Conservation (phyloP, 192 early-diverging fungal genomes). For the Coemansia sp. region DNA sequence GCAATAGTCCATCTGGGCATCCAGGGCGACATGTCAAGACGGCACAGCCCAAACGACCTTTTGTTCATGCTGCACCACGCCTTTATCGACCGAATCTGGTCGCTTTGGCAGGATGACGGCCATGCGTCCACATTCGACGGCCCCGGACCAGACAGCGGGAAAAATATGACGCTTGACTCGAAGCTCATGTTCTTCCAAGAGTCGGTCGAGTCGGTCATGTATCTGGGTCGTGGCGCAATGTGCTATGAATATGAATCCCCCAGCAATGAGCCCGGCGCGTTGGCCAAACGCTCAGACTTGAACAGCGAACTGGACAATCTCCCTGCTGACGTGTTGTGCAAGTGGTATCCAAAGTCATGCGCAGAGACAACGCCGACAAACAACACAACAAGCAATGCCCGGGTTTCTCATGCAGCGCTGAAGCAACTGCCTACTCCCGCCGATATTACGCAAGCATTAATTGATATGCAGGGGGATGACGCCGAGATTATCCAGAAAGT, state of each 20-base stretch:
- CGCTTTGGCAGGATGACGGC: constrained; percentile 48
- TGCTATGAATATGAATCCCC: constrained; percentile 31
- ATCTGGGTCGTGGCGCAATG: constrained; percentile 29
- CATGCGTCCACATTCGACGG: constrained; percentile 21
- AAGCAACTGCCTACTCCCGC: background rate
- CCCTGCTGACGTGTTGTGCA: background rate
- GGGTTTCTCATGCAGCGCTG: background rate
- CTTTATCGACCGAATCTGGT: constrained; percentile 57
- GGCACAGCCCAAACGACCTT: constrained; percentile 53
- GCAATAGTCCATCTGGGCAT: constrained; percentile 38
- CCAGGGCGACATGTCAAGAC: constrained; percentile 40
- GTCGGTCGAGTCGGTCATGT: constrained; percentile 28
- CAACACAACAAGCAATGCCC: background rate
- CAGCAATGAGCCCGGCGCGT: background rate
- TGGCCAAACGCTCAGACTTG: background rate
- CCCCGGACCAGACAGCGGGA: constrained; percentile 9
- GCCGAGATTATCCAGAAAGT: background rate
- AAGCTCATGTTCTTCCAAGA: constrained; percentile 14
- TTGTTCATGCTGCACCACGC: constrained; percentile 63
- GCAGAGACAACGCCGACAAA: background rate
- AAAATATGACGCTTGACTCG: constrained; percentile 22
- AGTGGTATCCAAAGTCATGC: constrained; percentile 8
- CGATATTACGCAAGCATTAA: background rate
- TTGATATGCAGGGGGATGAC: background rate
- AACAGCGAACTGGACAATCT: background rate